Evolutionary conservation across 2,329 filamentous ascomycete genomes (phyloP).

Genomic region (Clarireedia monteithiana): DNA sequence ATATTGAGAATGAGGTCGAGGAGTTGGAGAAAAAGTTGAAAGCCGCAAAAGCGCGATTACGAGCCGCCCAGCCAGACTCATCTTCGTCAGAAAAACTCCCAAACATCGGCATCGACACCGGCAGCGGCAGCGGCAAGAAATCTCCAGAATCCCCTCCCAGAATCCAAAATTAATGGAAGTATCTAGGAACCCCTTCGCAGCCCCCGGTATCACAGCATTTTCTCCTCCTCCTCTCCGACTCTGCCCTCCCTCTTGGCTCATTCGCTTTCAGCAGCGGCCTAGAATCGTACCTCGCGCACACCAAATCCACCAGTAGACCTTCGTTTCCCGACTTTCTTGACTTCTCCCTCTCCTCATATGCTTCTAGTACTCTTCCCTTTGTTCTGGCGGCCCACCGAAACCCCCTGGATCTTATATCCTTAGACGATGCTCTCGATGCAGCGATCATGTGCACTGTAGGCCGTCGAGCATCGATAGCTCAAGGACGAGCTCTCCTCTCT

Average conservation of each 20-base stretch:
- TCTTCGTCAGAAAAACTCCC: conserved; percentile 12
- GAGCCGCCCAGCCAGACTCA: conserved; percentile 22
- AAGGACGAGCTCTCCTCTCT: conserved; percentile 65
- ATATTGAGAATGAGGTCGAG: conserved; percentile 45
- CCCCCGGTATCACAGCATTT: conserved; percentile 43
- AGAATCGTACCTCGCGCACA: conserved; percentile 74
- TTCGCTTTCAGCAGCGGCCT: conserved; percentile 80
- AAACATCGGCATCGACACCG: conserved; percentile 15
- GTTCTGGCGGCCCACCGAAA: conserved; percentile 58
- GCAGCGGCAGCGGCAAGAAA: not conserved
- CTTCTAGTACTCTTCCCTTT: conserved; percentile 67
- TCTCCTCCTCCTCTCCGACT: conserved; percentile 71
- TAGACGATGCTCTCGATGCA: conserved; percentile 74
- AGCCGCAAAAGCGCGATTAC: conserved; percentile 38
- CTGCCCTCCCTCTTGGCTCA: conserved; percentile 73
- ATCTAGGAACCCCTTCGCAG: not conserved
- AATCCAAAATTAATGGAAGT: no score
- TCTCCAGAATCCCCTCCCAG: no score
- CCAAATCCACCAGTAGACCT: conserved; percentile 30
- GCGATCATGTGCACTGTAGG: conserved; percentile 73
- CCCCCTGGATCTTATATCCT: conserved; percentile 40
- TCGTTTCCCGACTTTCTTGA: conserved; percentile 61
- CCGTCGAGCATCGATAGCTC: conserved; percentile 64
- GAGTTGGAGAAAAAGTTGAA: conserved; percentile 43
- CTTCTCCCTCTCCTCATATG: conserved; percentile 63